Evolutionary conservation across 1,139 yeast species (phyloP).

Genomic region (Meyerozyma guilliermondii): DNA sequence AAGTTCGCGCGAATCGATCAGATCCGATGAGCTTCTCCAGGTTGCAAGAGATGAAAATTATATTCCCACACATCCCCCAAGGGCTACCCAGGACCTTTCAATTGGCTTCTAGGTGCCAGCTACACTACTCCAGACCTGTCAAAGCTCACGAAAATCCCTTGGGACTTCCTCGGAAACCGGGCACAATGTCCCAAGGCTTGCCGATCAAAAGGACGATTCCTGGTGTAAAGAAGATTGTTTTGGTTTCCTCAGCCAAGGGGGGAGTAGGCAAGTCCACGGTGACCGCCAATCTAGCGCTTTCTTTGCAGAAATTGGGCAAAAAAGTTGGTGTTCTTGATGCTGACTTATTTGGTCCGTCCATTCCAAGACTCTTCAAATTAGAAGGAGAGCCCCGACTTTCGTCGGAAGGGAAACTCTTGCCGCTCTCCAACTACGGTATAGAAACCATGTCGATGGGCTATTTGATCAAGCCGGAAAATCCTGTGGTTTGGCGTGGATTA

Average conservation of each 20-base stretch:
- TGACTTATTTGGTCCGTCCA: conserved; percentile 80
- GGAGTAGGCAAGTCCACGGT: conserved; percentile 69
- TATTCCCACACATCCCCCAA: neutral
- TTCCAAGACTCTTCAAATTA: conserved; percentile 65
- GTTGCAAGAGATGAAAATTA: neutral
- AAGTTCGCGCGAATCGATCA: neutral
- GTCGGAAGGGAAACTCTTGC: conserved; percentile 52
- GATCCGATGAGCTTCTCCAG: neutral
- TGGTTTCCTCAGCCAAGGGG: conserved; percentile 79
- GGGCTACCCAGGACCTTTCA: neutral
- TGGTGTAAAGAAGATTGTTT: conserved; percentile 54
- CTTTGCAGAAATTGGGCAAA: conserved; percentile 50
- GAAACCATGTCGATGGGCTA: conserved; percentile 92
- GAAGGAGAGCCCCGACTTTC: conserved; percentile 64
- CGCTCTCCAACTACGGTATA: conserved; percentile 71
- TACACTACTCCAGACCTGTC: neutral
- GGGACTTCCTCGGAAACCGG: conserved; percentile 6
- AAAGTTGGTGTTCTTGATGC: conserved; percentile 72
- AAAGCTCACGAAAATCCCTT: conserved; percentile 11
- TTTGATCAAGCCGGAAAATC: conserved; percentile 59
- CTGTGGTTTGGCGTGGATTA: conserved; percentile 83
- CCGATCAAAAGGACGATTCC: conserved; percentile 55
- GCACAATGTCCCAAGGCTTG: conserved; percentile 40
- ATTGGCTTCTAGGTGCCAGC: neutral
- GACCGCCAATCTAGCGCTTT: conserved; percentile 62